Conservation (phyloP, 1,284 basidiomycete genomes). For the Chondrostereum purpureum region DNA sequence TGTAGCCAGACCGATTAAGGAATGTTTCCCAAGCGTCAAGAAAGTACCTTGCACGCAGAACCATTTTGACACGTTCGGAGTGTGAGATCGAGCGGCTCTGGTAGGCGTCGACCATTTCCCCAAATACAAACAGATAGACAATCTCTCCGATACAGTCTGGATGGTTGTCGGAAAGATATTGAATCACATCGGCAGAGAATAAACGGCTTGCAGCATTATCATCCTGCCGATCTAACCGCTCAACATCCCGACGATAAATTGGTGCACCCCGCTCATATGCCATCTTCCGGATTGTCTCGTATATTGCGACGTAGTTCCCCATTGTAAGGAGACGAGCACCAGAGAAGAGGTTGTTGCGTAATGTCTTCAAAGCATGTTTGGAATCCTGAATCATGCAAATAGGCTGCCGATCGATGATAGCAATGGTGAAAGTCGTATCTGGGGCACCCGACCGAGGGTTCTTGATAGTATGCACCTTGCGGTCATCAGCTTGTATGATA, state of each 20-base stretch:
- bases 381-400: conserved; percentile 27
- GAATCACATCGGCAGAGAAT: conserved; percentile 19
- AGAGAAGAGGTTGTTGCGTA: conserved; percentile 24
- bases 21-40: conserved; percentile 26
- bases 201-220: conserved; percentile 31
- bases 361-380: conserved; percentile 27
- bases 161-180: conserved; percentile 14
- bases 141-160: conserved; percentile 17
- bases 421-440: too few relatives aligned
- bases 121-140: conserved; percentile 28
- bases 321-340: conserved; percentile 22
- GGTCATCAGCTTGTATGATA: conserved; percentile 4
- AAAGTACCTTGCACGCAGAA: conserved; percentile 27
- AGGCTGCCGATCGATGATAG: conserved; percentile 9
- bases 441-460: conserved; percentile 6
- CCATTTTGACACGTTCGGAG: conserved; percentile 25
- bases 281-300: conserved; percentile 16
- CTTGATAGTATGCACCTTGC: conserved; percentile 6
- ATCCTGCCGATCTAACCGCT: conserved; percentile 32
- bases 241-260: conserved; percentile 29
- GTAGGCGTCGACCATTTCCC: conserved; percentile 29
- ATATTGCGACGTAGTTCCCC: conserved; percentile 18
- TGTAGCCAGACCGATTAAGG: conserved; percentile 18
- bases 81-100: conserved; percentile 22
- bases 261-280: conserved; percentile 15